phyloP scores from a whole-genome alignment of 805 yeast genomes.

The Starmerella floricola region DNA sequence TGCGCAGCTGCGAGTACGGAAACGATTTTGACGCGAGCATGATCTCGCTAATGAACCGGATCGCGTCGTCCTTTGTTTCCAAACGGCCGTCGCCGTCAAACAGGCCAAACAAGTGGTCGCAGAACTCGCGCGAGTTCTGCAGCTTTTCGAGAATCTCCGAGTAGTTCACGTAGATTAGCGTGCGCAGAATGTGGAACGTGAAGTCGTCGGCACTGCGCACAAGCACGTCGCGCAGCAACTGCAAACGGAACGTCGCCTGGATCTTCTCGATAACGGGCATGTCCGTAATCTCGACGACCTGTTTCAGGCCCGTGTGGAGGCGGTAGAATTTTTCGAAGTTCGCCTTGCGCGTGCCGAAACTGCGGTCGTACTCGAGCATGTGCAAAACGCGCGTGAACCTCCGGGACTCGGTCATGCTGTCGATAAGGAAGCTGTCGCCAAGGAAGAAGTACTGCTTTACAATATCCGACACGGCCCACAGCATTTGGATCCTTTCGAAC shows the following conservation, averaged over 20 bases:
- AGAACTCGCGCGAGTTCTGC: constrained; percentile 40
- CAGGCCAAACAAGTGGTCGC: constrained; percentile 46
- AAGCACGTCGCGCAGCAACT: constrained; percentile 72
- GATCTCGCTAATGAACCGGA: constrained; percentile 68
- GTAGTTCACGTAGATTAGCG: constrained; percentile 58
- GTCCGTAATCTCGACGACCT: constrained; percentile 53
- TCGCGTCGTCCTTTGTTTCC: constrained; percentile 41
- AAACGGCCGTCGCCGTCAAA: constrained; percentile 31
- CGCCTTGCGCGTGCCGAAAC: constrained; percentile 67
- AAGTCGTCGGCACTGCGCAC: constrained; percentile 76
- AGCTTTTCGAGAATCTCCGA: constrained; percentile 51
- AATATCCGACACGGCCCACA: constrained; percentile 61
- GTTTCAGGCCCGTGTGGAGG: constrained; percentile 51
- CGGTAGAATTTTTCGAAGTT: constrained; percentile 57
- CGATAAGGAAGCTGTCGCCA: constrained; percentile 55
- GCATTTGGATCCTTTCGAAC: constrained; percentile 37
- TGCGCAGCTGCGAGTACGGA: constrained; percentile 48
- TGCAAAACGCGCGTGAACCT: constrained; percentile 54
- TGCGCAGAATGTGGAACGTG: constrained; percentile 51
- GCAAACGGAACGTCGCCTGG: constrained; percentile 62
- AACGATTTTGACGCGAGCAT: constrained; percentile 58
- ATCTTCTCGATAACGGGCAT: constrained; percentile 42
- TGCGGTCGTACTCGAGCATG: constrained; percentile 77
- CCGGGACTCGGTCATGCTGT: constrained; percentile 43
- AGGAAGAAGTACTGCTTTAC: constrained; percentile 54